Conservation (phyloP, 2,329 filamentous ascomycete genomes). For the Fusarium sp. region DNA sequence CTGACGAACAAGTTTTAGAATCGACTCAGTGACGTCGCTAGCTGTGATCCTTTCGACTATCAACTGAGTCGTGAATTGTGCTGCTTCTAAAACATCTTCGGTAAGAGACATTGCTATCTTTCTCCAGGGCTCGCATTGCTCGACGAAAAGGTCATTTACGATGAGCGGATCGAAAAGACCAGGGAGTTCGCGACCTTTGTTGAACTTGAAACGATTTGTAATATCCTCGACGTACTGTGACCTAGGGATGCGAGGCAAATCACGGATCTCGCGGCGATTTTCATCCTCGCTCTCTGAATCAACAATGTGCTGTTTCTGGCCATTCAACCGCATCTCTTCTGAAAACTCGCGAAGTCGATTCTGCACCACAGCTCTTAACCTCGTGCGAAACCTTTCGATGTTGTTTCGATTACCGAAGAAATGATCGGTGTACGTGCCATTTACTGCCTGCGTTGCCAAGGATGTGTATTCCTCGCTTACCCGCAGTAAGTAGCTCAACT, state of each 20-base stretch:
- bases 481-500: slow-evolving; percentile 60
- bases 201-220: slow-evolving; percentile 38
- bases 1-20: neutral
- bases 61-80: slow-evolving; percentile 5
- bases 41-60: slow-evolving; percentile 1
- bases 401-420: slow-evolving; percentile 47
- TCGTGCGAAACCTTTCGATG: neutral
- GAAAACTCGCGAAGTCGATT: neutral
- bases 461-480: slow-evolving; percentile 42
- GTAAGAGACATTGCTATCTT: slow-evolving; percentile 55
- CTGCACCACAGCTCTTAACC: neutral
- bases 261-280: accelerated
- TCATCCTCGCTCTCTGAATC: slow-evolving; percentile 13
- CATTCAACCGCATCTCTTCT: slow-evolving; percentile 3
- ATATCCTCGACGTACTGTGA: slow-evolving; percentile 44
- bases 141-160: slow-evolving; percentile 70
- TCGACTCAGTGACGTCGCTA: neutral
- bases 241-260: slow-evolving; percentile 8
- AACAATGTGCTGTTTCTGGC: neutral
- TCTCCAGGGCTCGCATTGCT: slow-evolving; percentile 71
- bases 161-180: slow-evolving; percentile 73
- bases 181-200: slow-evolving; percentile 66
- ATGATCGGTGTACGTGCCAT: slow-evolving; percentile 65
- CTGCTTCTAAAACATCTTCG: slow-evolving; percentile 27
- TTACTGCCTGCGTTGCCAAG: slow-evolving; percentile 61